Conservation (phyloP, 805 yeast genomes). For the Lachancea fermentati region DNA sequence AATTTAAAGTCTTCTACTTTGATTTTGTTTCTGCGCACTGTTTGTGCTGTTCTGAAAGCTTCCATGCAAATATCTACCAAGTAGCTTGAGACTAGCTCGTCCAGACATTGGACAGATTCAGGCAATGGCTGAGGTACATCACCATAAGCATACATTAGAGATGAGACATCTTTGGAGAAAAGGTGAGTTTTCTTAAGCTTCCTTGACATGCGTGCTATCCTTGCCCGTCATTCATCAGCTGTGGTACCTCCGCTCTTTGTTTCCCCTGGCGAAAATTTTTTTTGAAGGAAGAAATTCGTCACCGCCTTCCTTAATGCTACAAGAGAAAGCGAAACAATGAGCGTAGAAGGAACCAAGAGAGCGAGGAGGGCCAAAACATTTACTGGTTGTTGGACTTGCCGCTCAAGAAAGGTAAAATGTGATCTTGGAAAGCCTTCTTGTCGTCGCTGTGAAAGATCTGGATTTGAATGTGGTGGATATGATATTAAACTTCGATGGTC, state of each 20-base stretch:
- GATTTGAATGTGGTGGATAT: conserved; percentile 74
- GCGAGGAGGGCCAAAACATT: conserved; percentile 59
- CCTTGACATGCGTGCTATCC: conserved; percentile 23
- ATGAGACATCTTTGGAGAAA: conserved; percentile 47
- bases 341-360: conserved; percentile 1
- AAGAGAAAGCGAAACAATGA: background rate
- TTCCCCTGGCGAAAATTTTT: conserved; percentile 1
- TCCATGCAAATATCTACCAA: conserved; percentile 55
- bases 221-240: background rate
- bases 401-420: conserved; percentile 75
- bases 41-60: conserved; percentile 45
- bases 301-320: background rate
- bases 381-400: conserved; percentile 85
- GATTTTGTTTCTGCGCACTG: conserved; percentile 53
- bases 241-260: background rate
- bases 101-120: conserved; percentile 60
- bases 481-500: conserved; percentile 77
- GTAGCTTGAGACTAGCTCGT: conserved; percentile 62
- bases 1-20: conserved; percentile 70
- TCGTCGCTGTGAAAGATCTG: conserved; percentile 60
- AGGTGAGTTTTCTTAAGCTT: conserved; percentile 39
- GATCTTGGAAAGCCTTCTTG: conserved; percentile 70
- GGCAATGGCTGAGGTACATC: conserved; percentile 62
- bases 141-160: conserved; percentile 66
- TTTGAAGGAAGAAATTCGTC: background rate